Evolutionary conservation across 345 rosid genomes (phyloP), one percentile per base, ranked within the genome.

Genomic region (Eucalyptus cloeziana): DNA sequence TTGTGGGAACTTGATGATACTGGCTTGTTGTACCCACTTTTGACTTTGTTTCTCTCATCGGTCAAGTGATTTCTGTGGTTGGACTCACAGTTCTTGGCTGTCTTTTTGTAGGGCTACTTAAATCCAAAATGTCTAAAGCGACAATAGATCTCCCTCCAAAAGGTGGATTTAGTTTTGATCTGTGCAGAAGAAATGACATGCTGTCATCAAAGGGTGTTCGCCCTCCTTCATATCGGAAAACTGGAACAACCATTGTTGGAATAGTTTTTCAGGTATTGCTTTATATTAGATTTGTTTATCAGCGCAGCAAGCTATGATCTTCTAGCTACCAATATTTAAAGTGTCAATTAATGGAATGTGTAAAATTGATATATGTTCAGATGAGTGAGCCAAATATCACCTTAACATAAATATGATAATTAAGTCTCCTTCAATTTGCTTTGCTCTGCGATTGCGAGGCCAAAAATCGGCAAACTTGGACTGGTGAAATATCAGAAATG

Each of bases 241-340:
- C 99, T 0, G 99, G 99, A 86, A 97, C 99, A 27, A 97, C 99
- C 60, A 97, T 97, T 87, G 99, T 97, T 88, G 99, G 99, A 51
- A 89, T 97, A 86, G 91, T 96, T 88, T 96, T 94, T 87, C 91
- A 88, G 98, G 99, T 97, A 86, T 86, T 58, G 31, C 44, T 49
- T 37, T 71, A 5, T 37, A 4, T 71, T 71, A 71, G 45, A 71
- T 71, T 71, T 40, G 27, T 40, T 71, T 2, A 71, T 71, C 27
- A 71, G 45, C 25, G 6, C 14, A 37, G 83, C 43, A 47, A 47
- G 58, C 86, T 31, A 52, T 71, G 45, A 37, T 71, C 27, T 71
- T 71, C 45, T 71, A 37, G 14, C 47, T 71, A 37, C 83, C 45
- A 19, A 7, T 37, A 37, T 37, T 37, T 71, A 3, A 37, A 37